Base-by-base conservation (phyloP, 129 eudicot genomes). In the Sambucus nigra region DNA sequence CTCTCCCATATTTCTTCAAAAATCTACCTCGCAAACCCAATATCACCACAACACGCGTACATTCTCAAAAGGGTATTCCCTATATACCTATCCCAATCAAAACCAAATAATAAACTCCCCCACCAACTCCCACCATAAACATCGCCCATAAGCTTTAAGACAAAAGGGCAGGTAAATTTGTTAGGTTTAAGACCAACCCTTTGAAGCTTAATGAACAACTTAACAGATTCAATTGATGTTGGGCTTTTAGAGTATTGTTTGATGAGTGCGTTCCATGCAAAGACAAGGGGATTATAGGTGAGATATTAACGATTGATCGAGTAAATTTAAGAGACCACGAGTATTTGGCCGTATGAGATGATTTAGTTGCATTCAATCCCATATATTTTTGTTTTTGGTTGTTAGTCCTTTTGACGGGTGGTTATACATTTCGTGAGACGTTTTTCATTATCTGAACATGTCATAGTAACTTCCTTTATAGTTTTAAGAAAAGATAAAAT, bases 131-230 rank as follows among this genome's bases (percentile, higher is more conserved):
- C 5, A 59, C 4, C 72, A 58, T 9, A 52, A 68, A 41, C 80
- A 63, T 4, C 63, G 63, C 15, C 75, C 80, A 7, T 67, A 74
- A 25, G 71, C 58, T 61, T 74, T 68, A 57, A 74, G 45, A 74
- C 80, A 57, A 74, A 69, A 14, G 80, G 80, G 60, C 51, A 69
- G 0, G 80, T 74, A 63, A n/a, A 74, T 18, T 69, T 69, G 38
- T 74, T 69, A 0, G 75, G 67, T 53, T 51, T 68, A 47, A 59
- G 51, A 20, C 48, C 53, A 17, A 49, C 18, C 35, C 63, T 59
- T 42, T 22, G 57, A 21, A 69, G 53, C 17, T 54, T 27, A 21
- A 17, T 14, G 50, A 64, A 70, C 33, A 75, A 52, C 22, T 45
- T 59, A 11, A 69, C 7, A 2, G 76, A 63, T 47, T 74, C 76